Evolutionary conservation across 225 moss, liverwort and hornwort genomes (phyloP).

Genomic region (Straminergon stramineum): DNA sequence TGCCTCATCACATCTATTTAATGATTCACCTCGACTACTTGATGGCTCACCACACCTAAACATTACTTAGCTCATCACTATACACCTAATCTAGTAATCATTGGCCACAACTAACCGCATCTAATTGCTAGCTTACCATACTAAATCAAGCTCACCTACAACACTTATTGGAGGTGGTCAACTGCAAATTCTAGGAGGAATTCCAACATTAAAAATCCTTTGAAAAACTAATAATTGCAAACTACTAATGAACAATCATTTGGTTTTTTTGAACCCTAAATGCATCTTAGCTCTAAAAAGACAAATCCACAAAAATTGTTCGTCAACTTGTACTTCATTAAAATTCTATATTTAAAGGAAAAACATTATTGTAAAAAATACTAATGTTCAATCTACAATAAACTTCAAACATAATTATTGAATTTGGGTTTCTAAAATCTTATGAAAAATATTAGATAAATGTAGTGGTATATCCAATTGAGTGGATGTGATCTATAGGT

Average conservation of each 20-base stretch:
- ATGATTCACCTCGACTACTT: not conserved
- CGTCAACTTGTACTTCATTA: accelerated
- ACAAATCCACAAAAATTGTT: not conserved
- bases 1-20: not conserved
- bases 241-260: not conserved
- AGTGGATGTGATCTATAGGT: not conserved
- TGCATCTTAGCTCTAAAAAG: not conserved
- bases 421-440: not conserved
- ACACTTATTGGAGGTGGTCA: not conserved
- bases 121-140: not conserved
- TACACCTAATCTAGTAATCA: accelerated
- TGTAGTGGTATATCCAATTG: accelerated
- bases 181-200: not conserved
- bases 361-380: not conserved
- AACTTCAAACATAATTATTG: not conserved
- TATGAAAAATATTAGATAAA: not conserved
- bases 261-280: not conserved
- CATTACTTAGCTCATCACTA: not conserved
- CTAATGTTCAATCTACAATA: not conserved
- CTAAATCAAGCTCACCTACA: accelerated
- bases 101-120: not conserved
- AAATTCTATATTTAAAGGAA: not conserved
- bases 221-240: not conserved
- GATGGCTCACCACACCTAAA: not conserved
- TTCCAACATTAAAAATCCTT: not conserved